Percentiles rank a stretch among this genome's conserved stretches.
Evolutionary conservation across 2,329 filamentous ascomycete species (phyloP).

Genomic region (Orbilia brochopaga): DNA sequence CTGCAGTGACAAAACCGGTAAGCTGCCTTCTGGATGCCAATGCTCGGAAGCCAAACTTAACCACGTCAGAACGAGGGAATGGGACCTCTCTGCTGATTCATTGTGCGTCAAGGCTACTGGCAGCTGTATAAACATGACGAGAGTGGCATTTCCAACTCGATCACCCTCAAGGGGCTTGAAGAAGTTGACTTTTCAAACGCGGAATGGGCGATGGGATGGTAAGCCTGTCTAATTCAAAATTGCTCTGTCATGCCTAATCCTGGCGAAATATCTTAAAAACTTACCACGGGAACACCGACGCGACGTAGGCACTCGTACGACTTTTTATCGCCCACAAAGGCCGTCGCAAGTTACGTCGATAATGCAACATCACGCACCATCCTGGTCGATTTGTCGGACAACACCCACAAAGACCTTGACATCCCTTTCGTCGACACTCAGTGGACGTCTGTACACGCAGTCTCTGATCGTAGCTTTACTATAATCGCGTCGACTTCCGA

Average conservation of each 20-base stretch:
- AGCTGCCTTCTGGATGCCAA: neutral
- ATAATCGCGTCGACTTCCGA: conserved; percentile 35
- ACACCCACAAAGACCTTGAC: conserved; percentile 25
- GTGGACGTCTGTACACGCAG: conserved; percentile 17
- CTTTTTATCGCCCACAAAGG: conserved; percentile 17
- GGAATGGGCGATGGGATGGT: conserved; percentile 56
- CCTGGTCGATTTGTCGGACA: conserved; percentile 18
- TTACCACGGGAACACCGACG: no score
- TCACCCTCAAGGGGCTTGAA: conserved; percentile 59
- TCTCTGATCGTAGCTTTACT: conserved; percentile 34
- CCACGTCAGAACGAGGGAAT: no score
- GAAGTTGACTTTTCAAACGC: conserved; percentile 57
- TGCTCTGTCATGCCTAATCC: neutral
- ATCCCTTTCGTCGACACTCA: conserved; percentile 37
- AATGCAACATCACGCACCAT: conserved; percentile 35
- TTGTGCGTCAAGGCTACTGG: conserved; percentile 57
- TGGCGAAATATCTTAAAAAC: no score
- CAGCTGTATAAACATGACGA: conserved; percentile 60
- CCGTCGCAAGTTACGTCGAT: conserved; percentile 21
- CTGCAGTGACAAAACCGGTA: conserved; percentile 59
- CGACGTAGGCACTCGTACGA: conserved; percentile 37
- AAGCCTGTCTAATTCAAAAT: neutral
- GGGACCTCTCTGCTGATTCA: no score
- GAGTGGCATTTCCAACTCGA: conserved; percentile 53
- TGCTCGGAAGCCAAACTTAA: neutral